A percentile compares a stretch with the other conserved stretches of the same genome.
phyloP scores from a whole-genome alignment of 2,329 filamentous ascomycete genomes.

The Stachybotrys chlorohalonatus region DNA sequence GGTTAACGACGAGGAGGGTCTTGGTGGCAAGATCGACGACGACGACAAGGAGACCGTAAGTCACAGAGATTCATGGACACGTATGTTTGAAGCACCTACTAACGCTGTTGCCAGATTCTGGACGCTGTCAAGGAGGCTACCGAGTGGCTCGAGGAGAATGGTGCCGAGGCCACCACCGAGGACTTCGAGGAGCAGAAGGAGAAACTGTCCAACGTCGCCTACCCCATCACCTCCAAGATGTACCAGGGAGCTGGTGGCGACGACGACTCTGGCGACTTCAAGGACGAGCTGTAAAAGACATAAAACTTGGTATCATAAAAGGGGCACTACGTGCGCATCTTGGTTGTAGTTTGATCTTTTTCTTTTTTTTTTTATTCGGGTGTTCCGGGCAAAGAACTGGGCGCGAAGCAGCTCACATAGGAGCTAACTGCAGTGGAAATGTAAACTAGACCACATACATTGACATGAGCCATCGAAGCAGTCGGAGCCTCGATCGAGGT shows the following conservation, averaged over 20 bases:
- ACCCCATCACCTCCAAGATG: constrained; percentile 98
- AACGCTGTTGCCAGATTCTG: constrained; percentile 53
- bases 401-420: neutral
- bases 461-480: neutral
- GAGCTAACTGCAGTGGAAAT: neutral
- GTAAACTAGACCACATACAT: neutral
- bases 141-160: constrained; percentile 97
- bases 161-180: constrained; percentile 72
- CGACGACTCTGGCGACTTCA: constrained; percentile 63
- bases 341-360: neutral
- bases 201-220: constrained; percentile 93
- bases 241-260: constrained; percentile 56
- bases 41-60: constrained; percentile 94
- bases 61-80: constrained; percentile 11
- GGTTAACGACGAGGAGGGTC: constrained; percentile 90
- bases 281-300: constrained; percentile 69
- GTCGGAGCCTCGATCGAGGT: neutral
- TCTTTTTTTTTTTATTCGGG: constrained; percentile 4
- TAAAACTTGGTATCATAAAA: constrained; percentile 16
- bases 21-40: constrained; percentile 96
- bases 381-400: neutral
- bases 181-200: constrained; percentile 99
- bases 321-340: constrained; percentile 2
- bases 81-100: constrained; percentile 14
- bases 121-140: constrained; percentile 95